Percentiles rank a stretch among this genome's conserved stretches.
Conservation (phyloP, 371 early-diverging fungal genomes). For the Smittium mucronatum region DNA sequence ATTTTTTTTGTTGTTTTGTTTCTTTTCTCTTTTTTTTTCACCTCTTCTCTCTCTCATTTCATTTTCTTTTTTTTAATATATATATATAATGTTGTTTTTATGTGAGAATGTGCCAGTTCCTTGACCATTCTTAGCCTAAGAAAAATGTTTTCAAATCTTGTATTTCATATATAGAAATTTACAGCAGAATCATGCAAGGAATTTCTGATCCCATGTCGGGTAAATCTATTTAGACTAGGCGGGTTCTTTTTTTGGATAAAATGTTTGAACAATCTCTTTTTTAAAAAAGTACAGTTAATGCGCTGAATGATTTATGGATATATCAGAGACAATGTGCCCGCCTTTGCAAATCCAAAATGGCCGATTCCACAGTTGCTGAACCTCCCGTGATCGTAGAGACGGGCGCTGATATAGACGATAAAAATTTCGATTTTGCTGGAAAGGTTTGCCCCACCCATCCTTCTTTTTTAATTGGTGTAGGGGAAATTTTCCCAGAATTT, state of each 20-base stretch:
- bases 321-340: background rate
- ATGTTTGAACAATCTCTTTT: background rate
- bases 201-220: background rate
- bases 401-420: background rate
- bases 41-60: background rate
- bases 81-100: background rate
- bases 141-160: too few relatives aligned
- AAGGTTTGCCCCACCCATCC: background rate
- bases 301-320: slow-evolving; percentile 6
- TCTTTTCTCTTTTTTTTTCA: background rate
- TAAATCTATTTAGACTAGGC: too few relatives aligned
- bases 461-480: background rate
- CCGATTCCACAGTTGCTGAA: background rate
- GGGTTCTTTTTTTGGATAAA: background rate
- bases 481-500: background rate
- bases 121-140: too few relatives aligned
- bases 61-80: background rate
- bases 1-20: background rate
- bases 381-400: background rate
- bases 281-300: background rate
- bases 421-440: too few relatives aligned
- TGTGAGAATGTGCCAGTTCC: background rate
- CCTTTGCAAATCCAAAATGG: background rate
- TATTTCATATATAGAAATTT: slow-evolving; percentile 10
- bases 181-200: background rate